Evolutionary conservation across 2,329 filamentous ascomycete species (phyloP), one percentile per base, ranked within the genome.

Genomic region (Botrytis pseudocinerea): DNA sequence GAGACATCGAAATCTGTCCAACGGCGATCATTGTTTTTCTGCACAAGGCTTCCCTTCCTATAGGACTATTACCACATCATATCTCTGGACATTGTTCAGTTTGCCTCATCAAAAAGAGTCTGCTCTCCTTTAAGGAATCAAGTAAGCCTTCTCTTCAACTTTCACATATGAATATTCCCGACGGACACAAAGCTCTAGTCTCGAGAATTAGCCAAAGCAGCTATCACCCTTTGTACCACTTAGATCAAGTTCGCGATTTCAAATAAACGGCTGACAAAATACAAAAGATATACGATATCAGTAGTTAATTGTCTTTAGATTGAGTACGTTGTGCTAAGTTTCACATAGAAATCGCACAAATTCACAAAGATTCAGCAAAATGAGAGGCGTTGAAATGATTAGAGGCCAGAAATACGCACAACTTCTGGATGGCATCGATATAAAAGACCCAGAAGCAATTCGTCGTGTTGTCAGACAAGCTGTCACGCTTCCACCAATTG

Each of bases 71-170:
- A 18, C 2, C 14, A 2, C n/a, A 54, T 54, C 2, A 18, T 1
- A 4, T 28, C 3, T 6, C 14, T 16, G 14, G 2, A 8, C 2
- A 14, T 28, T 28, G 5, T 28, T 3, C 10, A 28, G 14, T 28
- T 8, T 54, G 0, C 6, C 5, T 1, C 3, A 54, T 28, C 0
- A 28, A 16, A 14, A 54, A 2, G 1, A 2, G 7, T 16, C 51
- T 54, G 25, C 18, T 16, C 6, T 54, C 16, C 25, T 54, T 10
- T 28, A 16, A 54, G 25, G 14, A 28, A 28, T 16, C 1, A 54
- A 54, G 25, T 54, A 28, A 28, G 25, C 14, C 18, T 54, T 28
- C 51, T 28, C 5, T 16, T n/a, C 12, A 10, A 7, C 12, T n/a
- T 25, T 25, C 25, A 54, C n/a, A 5, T 6, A 12, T 12, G 12